phyloP scores from a whole-genome alignment of 805 yeast species.

The Metschnikowia amazonensis region DNA sequence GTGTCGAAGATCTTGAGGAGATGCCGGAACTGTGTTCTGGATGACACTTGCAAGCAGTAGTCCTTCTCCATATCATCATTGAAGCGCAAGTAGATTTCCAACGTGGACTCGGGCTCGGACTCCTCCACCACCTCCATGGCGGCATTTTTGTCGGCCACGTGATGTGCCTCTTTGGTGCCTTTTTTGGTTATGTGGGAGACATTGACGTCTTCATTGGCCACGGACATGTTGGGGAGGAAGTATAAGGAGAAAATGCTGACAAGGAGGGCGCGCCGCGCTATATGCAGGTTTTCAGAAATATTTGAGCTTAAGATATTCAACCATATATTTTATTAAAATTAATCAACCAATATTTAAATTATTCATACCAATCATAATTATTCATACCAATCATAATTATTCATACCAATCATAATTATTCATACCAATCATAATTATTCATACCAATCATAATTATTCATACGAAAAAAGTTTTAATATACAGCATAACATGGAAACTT shows the following conservation, averaged over 20 bases:
- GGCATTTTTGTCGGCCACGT: not conserved
- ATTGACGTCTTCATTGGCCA: conserved; percentile 1
- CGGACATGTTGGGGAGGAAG: conserved; percentile 1
- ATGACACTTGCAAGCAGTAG: conserved; percentile 76
- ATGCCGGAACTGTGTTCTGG: conserved; percentile 54
- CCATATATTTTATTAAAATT: too few species aligned
- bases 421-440: too few species aligned
- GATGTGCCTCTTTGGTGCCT: not conserved
- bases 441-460: too few species aligned
- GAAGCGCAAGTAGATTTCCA: conserved; percentile 70
- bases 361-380: too few species aligned
- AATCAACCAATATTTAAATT: too few species aligned
- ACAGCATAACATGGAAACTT: too few species aligned
- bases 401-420: too few species aligned
- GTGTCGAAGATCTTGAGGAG: conserved; percentile 58
- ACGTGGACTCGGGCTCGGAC: conserved; percentile 11
- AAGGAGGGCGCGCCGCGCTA: not conserved
- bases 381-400: too few species aligned
- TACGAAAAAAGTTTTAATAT: too few species aligned
- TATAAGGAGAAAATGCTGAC: not conserved
- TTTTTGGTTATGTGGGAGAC: conserved; percentile 4
- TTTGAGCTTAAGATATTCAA: too few species aligned
- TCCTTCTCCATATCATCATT: conserved; percentile 84
- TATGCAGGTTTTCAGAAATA: too few species aligned
- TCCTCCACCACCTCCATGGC: conserved; percentile 5